A percentile compares a stretch with the other conserved stretches of the same genome.
These are phyloP conservation scores for Perkinsus marinus DNA, from an alignment of 169 alveolate species.

Conservation along the genomic window DNA sequence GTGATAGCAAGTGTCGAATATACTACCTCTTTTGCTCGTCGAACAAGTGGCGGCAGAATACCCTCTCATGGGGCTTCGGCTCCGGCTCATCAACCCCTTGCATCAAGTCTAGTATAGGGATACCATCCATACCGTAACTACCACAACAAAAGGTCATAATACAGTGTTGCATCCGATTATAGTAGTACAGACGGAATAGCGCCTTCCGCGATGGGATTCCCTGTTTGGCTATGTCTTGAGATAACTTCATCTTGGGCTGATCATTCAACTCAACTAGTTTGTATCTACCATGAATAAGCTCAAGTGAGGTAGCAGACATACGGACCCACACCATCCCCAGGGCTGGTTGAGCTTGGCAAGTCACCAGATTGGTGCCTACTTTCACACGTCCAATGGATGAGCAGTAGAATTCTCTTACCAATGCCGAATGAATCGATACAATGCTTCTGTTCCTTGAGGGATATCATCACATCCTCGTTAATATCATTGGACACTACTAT, in stretches of 20 bases:
- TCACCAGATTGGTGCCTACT: constrained; percentile 71
- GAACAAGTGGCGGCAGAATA: constrained; percentile 24
- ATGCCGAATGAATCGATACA: constrained; percentile 72
- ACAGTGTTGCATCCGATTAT: not conserved
- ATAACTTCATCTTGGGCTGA: constrained; percentile 61
- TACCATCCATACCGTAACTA: constrained; percentile 5
- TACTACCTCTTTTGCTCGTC: constrained; percentile 21
- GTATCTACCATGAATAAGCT: constrained; percentile 15
- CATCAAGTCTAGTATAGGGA: constrained; percentile 33
- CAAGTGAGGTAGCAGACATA: not conserved
- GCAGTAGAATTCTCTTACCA: constrained; percentile 9
- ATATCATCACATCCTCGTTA: not conserved
- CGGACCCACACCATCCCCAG: constrained; percentile 48
- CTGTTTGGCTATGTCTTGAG: constrained; percentile 53
- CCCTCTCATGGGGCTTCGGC: not conserved
- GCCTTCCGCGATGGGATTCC: constrained; percentile 65
- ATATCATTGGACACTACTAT: constrained; percentile 70
- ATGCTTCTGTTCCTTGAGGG: constrained; percentile 35
- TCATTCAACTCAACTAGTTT: constrained; percentile 68
- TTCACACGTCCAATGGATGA: not conserved
- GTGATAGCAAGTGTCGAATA: not conserved
- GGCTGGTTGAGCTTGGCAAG: constrained; percentile 82
- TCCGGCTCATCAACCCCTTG: constrained; percentile 15
- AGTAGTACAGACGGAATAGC: constrained; percentile 43
- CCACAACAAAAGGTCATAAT: not conserved